Base-by-base conservation (phyloP, 345 rosid genomes). In the Dipteronia sinensis region DNA sequence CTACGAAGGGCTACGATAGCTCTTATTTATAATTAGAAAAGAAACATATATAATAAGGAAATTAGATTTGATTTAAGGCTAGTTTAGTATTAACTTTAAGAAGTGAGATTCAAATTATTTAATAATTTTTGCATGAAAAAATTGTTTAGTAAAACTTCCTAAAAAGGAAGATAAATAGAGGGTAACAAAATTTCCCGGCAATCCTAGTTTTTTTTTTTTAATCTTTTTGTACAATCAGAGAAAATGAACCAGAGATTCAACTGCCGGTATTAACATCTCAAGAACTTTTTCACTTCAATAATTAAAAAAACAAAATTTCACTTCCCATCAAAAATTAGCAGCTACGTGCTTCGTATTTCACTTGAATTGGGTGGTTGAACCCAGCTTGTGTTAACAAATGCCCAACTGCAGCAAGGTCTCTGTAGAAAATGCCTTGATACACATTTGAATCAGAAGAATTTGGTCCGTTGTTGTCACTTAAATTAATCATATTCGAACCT, bases 401-500 rank as follows among this genome's bases (percentile, higher is more conserved):
- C 65, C 97, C 97, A 34, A 95, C 98, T 0, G 77, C 90, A 0
- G 97, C 91, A 17, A 93, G 88, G 78, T 96, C 99, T 42, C 99
- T 83, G 87, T 97, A 96, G 83, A 96, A 96, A 17, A 94, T 88
- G n/a, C 98, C 98, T 68, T 91, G 97, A 75, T 89, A 92, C 72
- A 82, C 88, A 68, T 89, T 86, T 8, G 90, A 11, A 75, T 87
- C 67, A 1, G 82, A 17, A 44, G 80, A 38, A 11, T 86, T 29
- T 27, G 80, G 56, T 4, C 44, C 53, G 22, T 78, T 77, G 70
- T 65, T 80, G 38, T 85, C 87, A 31, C 49, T 42, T 6, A 74
- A 69, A 67, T 46, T 51, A 29, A 69, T 73, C 78, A 78, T 73
- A 7, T 72, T 67, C 55, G 80, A 19, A 71, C 59, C 81, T 19